Evolutionary conservation across 345 rosid species (phyloP).

Genomic region (Luvunga scandens): DNA sequence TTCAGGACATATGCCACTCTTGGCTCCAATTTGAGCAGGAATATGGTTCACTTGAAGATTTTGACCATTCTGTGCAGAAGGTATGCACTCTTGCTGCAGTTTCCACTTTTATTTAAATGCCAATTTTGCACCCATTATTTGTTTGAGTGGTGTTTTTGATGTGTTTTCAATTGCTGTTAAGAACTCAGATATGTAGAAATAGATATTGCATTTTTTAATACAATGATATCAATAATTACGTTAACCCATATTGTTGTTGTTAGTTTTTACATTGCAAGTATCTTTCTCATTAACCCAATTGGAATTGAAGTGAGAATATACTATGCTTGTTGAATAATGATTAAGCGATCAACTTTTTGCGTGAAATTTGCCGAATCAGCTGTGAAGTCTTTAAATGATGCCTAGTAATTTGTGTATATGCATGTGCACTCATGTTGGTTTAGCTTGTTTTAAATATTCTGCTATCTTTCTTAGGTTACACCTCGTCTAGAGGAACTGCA

Average conservation of each 20-base stretch:
- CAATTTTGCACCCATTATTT: neutral
- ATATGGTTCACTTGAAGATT: conserved; percentile 72
- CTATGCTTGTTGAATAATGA: neutral
- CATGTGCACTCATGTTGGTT: neutral
- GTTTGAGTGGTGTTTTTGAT: neutral
- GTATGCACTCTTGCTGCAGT: conserved; percentile 27
- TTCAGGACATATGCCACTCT: conserved; percentile 72
- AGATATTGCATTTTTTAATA: neutral
- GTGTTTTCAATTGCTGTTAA: neutral
- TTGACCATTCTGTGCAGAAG: conserved; percentile 77
- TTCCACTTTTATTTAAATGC: neutral
- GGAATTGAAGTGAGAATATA: neutral
- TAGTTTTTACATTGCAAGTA: too few species aligned
- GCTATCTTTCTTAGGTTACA: conserved; percentile 46
- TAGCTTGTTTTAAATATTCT: neutral
- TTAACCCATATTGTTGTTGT: neutral
- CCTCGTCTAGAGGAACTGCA: conserved; percentile 88
- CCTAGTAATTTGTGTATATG: neutral
- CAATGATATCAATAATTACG: neutral
- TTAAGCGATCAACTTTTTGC: neutral
- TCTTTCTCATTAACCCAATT: neutral
- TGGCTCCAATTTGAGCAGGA: conserved; percentile 93
- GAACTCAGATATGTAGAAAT: neutral
- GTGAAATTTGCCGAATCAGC: neutral
- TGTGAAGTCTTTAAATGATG: neutral